Base-by-base conservation (phyloP, 1,139 yeast genomes). In the Debaryomycetaceae sp. region DNA sequence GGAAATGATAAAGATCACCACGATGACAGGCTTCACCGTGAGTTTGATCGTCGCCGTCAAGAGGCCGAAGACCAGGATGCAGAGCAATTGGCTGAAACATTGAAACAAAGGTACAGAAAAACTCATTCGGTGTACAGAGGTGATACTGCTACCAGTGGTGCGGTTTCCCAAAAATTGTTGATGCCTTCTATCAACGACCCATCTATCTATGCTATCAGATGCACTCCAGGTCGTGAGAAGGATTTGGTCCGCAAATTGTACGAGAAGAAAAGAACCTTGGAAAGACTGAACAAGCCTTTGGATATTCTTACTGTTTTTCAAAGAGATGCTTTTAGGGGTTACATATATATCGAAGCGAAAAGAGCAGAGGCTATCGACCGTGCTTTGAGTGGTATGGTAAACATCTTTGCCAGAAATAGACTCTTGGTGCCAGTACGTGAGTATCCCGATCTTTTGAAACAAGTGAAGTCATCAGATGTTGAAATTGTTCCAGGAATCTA, bases 181-280 rank as follows among this genome's bases (percentile, higher is more conserved):
- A 78, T 93, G 69, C 99, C 99, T 13, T 89, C 97, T 24, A 96
- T 93, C 48, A 90, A 91, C 58, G 98, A 95, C 61, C 98, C 99
- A 6, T 84, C 91, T 45, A 89, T 95, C 58, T 93, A 97, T 86
- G 98, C 97, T 58, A 82, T 93, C 40, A 81, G 97, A 65, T 89
- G 96, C 68, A 81, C 95, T 56, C 91, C 89, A 30, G 98, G 98
- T 39, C 83, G 87, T 56, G 99, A 93, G 68, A 90, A 88, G 64
- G 97, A 90, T 45, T 74, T 91, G 51, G 96, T 95, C 31, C 81
- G 91, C 54, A 87, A 86, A 51, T 71, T 93, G 45, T 76, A 87
- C 70, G 90, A 89, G 60, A 90, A 87, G 69, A 87, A 87, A 64
- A 65, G 81, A 49, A 85, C 86, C 43, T 69, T 87, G 54, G 87